Conservation (phyloP, 352 stramenopile genomes). For the Phytopythium vexans region DNA sequence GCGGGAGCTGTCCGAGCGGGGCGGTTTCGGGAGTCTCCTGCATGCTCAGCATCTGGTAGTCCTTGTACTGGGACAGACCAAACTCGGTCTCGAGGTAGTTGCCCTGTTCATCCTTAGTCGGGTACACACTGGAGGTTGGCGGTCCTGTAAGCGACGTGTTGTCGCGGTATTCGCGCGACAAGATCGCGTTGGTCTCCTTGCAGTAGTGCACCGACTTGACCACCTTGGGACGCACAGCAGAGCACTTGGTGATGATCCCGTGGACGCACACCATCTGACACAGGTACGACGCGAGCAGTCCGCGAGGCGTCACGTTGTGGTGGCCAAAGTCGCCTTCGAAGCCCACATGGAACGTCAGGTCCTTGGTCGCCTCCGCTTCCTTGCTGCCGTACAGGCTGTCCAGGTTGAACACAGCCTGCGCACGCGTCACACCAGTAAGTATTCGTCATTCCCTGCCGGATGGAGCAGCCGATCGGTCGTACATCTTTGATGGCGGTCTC, state of each 20-base stretch:
- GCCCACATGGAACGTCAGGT: slow-evolving; percentile 85
- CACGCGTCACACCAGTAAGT: background rate
- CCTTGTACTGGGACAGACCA: slow-evolving; percentile 97
- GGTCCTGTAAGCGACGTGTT: slow-evolving; percentile 92
- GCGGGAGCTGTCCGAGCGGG: slow-evolving; percentile 95
- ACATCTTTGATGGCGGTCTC: slow-evolving; percentile 79
- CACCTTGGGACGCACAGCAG: slow-evolving; percentile 97
- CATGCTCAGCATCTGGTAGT: slow-evolving; percentile 95
- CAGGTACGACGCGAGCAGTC: slow-evolving; percentile 88
- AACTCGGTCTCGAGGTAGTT: slow-evolving; percentile 98
- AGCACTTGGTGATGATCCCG: slow-evolving; percentile 98
- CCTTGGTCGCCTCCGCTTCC: slow-evolving; percentile 59
- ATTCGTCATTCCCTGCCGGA: background rate
- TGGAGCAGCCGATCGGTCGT: background rate
- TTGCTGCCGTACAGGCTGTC: slow-evolving; percentile 81
- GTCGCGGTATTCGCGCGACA: slow-evolving; percentile 95
- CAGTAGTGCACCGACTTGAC: slow-evolving; percentile 98
- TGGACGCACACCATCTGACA: slow-evolving; percentile 97
- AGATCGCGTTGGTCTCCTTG: slow-evolving; percentile 92
- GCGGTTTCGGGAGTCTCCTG: slow-evolving; percentile 92
- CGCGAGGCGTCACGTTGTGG: slow-evolving; percentile 92
- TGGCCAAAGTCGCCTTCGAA: slow-evolving; percentile 93
- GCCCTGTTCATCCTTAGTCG: slow-evolving; percentile 95
- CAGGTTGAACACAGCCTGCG: slow-evolving; percentile 70
- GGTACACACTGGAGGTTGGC: slow-evolving; percentile 90